phyloP scores from a whole-genome alignment of 306 rosid genomes.

The Cyamopsis tetragonoloba region DNA sequence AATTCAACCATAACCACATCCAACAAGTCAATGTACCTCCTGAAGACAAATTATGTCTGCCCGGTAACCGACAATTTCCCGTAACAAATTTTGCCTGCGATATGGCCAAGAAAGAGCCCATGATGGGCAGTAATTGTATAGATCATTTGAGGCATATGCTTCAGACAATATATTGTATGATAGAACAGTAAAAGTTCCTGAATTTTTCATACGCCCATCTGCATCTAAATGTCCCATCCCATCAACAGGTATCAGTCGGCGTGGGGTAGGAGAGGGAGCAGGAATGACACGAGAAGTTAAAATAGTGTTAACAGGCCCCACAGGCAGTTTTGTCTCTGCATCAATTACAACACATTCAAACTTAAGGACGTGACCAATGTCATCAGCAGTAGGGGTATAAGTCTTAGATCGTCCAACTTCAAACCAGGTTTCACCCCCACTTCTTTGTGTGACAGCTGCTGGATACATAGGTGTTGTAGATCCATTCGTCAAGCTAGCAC shows the following conservation, averaged over 20 bases:
- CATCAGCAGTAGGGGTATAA: slow-evolving; percentile 87
- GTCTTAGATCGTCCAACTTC: slow-evolving; percentile 81
- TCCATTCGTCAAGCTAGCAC: slow-evolving; percentile 70
- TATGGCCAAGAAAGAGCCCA: slow-evolving; percentile 99
- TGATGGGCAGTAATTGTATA: slow-evolving; percentile 84
- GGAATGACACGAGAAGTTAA: slow-evolving; percentile 90
- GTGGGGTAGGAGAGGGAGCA: slow-evolving; percentile 92
- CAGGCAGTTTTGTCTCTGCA: slow-evolving; percentile 61
- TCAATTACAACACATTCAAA: slow-evolving; percentile 90
- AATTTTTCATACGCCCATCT: slow-evolving; percentile 66
- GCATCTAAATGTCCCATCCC: slow-evolving; percentile 69
- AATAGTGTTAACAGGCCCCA: slow-evolving; percentile 62
- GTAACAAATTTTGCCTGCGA: slow-evolving; percentile 90
- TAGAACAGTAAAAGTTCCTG: slow-evolving; percentile 82
- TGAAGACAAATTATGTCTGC: slow-evolving; percentile 98
- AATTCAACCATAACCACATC: slow-evolving; percentile 15
- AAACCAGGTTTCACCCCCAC: slow-evolving; percentile 88
- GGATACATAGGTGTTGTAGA: slow-evolving; percentile 79
- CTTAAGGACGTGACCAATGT: slow-evolving; percentile 85
- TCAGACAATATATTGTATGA: slow-evolving; percentile 96
- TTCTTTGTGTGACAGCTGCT: slow-evolving; percentile 66
- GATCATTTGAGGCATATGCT: slow-evolving; percentile 69
- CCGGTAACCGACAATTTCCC: slow-evolving; percentile 92
- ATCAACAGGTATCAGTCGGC: slow-evolving; percentile 62
- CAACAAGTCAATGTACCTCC: slow-evolving; percentile 58